Base-by-base conservation (phyloP, 495 filamentous ascomycete genomes). In the Annulohypoxylon maeteangense region DNA sequence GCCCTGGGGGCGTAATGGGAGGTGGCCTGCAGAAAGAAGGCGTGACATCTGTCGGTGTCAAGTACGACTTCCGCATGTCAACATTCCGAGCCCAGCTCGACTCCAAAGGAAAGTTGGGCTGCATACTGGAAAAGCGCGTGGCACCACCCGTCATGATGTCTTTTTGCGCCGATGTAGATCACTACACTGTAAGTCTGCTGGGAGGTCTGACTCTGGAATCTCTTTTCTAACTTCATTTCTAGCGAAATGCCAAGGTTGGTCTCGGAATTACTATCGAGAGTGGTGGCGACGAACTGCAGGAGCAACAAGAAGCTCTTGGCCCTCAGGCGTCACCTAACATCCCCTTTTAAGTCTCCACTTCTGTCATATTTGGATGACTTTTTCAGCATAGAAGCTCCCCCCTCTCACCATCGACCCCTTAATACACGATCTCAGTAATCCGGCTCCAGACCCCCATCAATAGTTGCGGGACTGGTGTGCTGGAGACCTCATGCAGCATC, bases 161-260 rank as follows among this genome's bases (percentile, higher is more conserved):
- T 38, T 98, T 99, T 81, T 92, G 95, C 45, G 95, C 94, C 72
- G 96, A 99, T 79, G 94, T 99, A 77, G 96, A 99, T 82, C 96
- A 98, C 80, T 85, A 87, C 70, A 95, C 95, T 87, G 95, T 98
- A 88, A 80, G 91, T 81, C 14, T 31, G 16, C 20, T 14, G 57
- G 57, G 65, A 10, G 3, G 56, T 31, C 3, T 25, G n/a, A 57
- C 1, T 1, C 18, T 25, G 14, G 20, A 22, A 10, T 23, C 8
- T 14, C 23, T 4, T 62, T 18, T 48, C 75, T 83, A 66, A 80
- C 66, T 36, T 54, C 32, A 16, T 61, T 48, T 74, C 60, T 80
- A 98, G 96, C 93, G 97, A 91, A 85, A 90, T 81, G 92, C 95
- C 67, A 98, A 98, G 85, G 86, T 98, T 77, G 96, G 96, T 65